phyloP scores from a whole-genome alignment of 2,329 filamentous ascomycete species.

The Colletotrichum tabaci region DNA sequence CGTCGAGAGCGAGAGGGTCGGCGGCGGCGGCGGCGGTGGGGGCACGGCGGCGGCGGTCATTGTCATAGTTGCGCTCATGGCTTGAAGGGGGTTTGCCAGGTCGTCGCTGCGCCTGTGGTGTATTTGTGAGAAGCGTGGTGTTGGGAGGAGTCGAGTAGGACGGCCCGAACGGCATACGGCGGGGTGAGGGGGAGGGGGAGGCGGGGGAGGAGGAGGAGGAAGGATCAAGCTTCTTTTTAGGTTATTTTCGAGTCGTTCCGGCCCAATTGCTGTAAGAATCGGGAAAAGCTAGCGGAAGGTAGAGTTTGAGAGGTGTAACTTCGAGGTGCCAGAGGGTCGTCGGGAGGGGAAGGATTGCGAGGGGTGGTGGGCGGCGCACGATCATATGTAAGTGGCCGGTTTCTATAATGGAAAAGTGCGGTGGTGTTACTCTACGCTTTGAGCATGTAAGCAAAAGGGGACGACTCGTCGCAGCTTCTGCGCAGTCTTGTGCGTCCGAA shows the following conservation, averaged over 20 bases:
- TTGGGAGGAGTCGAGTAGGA: neutral
- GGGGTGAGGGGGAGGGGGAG: no score
- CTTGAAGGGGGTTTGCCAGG: neutral
- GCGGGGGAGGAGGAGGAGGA: neutral
- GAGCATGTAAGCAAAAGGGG: neutral
- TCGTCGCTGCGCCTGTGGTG: neutral
- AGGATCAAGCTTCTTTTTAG: constrained; percentile 22
- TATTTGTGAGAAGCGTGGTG: neutral
- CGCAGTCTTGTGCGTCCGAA: neutral
- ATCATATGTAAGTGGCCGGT: constrained; percentile 12
- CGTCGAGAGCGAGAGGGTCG: constrained; percentile 43
- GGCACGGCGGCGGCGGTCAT: constrained; percentile 42
- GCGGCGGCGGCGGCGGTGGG: constrained; percentile 34
- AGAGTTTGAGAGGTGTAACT: constrained; percentile 39
- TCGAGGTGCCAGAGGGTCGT: constrained; percentile 19
- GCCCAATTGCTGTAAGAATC: constrained; percentile 1
- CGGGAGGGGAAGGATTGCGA: constrained; percentile 28
- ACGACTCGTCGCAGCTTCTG: neutral
- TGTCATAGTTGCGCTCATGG: constrained; percentile 44
- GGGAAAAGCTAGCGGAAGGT: constrained; percentile 23
- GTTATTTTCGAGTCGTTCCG: constrained; percentile 20
- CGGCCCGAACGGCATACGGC: neutral
- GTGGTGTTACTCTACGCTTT: constrained; percentile 10
- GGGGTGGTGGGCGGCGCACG: constrained; percentile 33
- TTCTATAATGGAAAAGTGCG: constrained; percentile 4